phyloP scores from a whole-genome alignment of 1,284 basidiomycete species.

The Cutaneotrichosporon sp. region DNA sequence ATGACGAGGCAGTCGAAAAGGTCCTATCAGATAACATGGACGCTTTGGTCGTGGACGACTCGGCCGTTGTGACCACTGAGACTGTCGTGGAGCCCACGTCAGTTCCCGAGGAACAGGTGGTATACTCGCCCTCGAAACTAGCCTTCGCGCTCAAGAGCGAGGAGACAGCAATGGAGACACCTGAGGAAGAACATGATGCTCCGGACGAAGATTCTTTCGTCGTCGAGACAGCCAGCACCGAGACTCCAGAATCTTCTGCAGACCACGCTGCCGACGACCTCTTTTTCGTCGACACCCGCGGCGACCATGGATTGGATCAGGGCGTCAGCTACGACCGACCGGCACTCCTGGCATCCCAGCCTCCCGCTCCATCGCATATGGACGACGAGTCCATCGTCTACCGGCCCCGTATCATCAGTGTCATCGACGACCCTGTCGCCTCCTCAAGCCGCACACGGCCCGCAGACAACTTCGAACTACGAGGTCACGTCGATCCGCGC shows the following conservation, averaged over 20 bases:
- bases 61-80: not conserved
- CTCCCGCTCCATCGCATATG: too few relatives aligned
- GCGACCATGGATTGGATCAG: too few relatives aligned
- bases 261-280: constrained; percentile 8
- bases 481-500: constrained; percentile 24
- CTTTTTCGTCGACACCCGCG: constrained; percentile 25
- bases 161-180: not conserved
- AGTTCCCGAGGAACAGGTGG: not conserved
- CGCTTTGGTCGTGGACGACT: not conserved
- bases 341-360: too few relatives aligned
- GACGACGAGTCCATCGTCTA: constrained; percentile 45
- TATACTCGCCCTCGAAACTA: not conserved
- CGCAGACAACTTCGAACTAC: constrained; percentile 8
- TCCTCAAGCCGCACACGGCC: constrained; percentile 2
- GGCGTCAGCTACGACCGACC: too few relatives aligned
- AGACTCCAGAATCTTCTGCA: too few relatives aligned
- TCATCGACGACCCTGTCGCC: constrained; percentile 21
- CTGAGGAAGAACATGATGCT: constrained; percentile 3
- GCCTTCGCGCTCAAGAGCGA: not conserved
- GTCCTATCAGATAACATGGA: not conserved
- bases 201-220: not conserved
- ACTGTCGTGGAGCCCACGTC: not conserved
- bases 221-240: too few relatives aligned
- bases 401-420: constrained; percentile 28
- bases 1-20: not conserved